phyloP scores from a whole-genome alignment of 208 protist genomes.

The Porcisia deanei region DNA sequence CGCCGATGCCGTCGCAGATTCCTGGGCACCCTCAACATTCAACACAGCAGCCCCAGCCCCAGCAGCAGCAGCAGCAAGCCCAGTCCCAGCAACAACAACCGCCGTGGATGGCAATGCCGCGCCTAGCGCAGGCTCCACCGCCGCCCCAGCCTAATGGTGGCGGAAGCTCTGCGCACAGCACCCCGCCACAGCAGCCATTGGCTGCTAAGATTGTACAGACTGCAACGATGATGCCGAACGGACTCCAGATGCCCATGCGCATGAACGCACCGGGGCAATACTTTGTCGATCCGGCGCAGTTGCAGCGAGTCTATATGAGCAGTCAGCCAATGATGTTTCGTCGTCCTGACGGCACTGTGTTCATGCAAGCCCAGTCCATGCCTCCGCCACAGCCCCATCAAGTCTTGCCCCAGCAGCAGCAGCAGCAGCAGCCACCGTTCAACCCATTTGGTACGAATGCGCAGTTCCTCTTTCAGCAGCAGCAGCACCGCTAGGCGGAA shows the following conservation, averaged over 20 bases:
- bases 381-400: constrained; percentile 24
- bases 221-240: constrained; percentile 13
- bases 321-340: constrained; percentile 33
- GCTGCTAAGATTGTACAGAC: constrained; percentile 18
- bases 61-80: constrained; percentile 12
- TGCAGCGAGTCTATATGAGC: constrained; percentile 26
- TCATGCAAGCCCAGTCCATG: constrained; percentile 28
- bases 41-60: background rate
- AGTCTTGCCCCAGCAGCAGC: constrained; percentile 11
- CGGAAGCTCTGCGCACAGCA: constrained; percentile 16
- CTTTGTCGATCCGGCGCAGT: constrained; percentile 28
- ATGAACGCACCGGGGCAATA: constrained; percentile 38
- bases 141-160: constrained; percentile 17
- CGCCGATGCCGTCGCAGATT: constrained; percentile 11
- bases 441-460: constrained; percentile 44
- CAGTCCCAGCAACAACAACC: constrained; percentile 35
- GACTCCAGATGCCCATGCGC: constrained; percentile 24
- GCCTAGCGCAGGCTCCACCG: constrained; percentile 20
- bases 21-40: background rate
- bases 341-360: constrained; percentile 30
- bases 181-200: constrained; percentile 27
- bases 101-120: constrained; percentile 32
- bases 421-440: constrained; percentile 22
- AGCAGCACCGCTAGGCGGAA: constrained; percentile 26
- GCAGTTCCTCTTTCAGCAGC: constrained; percentile 55